A percentile compares a stretch with the other conserved stretches of the same genome.
phyloP scores from a whole-genome alignment of 2,329 filamentous ascomycete species.

The Penicillium olsonii region DNA sequence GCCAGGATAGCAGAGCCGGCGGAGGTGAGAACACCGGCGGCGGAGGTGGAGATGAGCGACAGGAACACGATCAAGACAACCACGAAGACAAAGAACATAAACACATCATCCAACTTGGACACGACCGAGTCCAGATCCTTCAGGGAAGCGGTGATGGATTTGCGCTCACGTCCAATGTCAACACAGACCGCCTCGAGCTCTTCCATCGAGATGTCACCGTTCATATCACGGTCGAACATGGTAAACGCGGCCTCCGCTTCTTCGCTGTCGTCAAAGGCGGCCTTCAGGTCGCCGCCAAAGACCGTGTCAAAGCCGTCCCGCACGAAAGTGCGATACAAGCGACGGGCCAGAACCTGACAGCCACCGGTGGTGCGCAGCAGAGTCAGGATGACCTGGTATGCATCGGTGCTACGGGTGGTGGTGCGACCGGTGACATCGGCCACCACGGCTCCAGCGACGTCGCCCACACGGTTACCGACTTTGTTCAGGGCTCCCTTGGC shows the following conservation, averaged over 20 bases:
- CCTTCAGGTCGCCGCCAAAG: constrained; percentile 72
- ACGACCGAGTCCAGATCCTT: constrained; percentile 96
- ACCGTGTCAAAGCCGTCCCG: constrained; percentile 75
- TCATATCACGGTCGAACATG: constrained; percentile 96
- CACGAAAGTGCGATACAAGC: constrained; percentile 83
- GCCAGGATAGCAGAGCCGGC: constrained; percentile 85
- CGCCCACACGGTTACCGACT: constrained; percentile 80
- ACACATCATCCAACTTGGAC: constrained; percentile 82
- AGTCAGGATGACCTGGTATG: constrained; percentile 79
- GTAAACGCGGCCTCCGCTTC: constrained; percentile 86
- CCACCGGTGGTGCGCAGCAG: constrained; percentile 71
- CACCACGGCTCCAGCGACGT: constrained; percentile 81
- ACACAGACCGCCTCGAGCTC: constrained; percentile 91
- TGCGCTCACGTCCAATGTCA: constrained; percentile 91
- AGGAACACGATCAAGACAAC: constrained; percentile 84
- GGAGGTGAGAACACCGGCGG: constrained; percentile 87
- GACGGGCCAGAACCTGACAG: constrained; percentile 80
- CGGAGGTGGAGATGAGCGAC: constrained; percentile 83
- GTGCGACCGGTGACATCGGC: constrained; percentile 85
- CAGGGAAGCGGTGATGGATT: constrained; percentile 89
- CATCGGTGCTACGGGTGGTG: constrained; percentile 70
- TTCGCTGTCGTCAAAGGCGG: constrained; percentile 77
- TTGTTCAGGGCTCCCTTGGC: constrained; percentile 75
- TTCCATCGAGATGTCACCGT: constrained; percentile 94
- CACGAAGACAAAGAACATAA: constrained; percentile 80